Evolutionary conservation across 2,329 filamentous ascomycete genomes (phyloP).

Genomic region (Aspergillus hortae): DNA sequence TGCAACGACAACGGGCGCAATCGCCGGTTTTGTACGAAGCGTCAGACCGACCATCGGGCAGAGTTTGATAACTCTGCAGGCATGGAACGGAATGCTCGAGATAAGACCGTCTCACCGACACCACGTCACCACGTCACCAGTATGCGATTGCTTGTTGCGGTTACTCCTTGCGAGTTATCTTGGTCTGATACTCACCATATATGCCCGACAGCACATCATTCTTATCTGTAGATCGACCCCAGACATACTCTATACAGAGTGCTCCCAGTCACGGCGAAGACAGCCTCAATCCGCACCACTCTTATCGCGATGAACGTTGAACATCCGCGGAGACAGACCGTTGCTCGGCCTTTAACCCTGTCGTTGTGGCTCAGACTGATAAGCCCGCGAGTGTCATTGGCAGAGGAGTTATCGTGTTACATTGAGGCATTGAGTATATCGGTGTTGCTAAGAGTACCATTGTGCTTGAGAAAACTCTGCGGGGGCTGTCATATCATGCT

Average conservation of each 20-base stretch:
- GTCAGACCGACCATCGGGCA: constrained; percentile 5
- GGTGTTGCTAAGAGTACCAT: too few relatives aligned
- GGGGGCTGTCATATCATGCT: too few relatives aligned
- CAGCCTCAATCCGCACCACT: too few relatives aligned
- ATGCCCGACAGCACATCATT: too few relatives aligned
- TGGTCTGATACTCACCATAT: too few relatives aligned
- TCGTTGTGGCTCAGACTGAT: not conserved
- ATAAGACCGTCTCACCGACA: not conserved
- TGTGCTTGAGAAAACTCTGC: too few relatives aligned
- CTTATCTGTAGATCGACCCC: too few relatives aligned
- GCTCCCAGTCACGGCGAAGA: too few relatives aligned
- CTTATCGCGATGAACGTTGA: not conserved
- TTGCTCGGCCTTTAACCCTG: not conserved
- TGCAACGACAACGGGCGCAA: constrained; percentile 1
- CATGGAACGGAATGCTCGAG: not conserved
- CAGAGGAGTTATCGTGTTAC: not conserved
- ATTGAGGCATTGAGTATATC: too few relatives aligned
- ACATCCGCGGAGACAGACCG: not conserved
- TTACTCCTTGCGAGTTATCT: too few relatives aligned
- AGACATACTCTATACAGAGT: too few relatives aligned
- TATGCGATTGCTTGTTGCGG: too few relatives aligned
- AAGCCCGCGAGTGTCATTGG: not conserved
- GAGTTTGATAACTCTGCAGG: constrained; percentile 1
- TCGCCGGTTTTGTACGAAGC: constrained; percentile 4
- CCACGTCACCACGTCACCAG: not conserved